A percentile compares a stretch with the other conserved stretches of the same genome.
These are phyloP conservation scores for Fusarium phyllophilum DNA, from an alignment of 2,329 filamentous ascomycete genomes.

Conservation along the genomic window DNA sequence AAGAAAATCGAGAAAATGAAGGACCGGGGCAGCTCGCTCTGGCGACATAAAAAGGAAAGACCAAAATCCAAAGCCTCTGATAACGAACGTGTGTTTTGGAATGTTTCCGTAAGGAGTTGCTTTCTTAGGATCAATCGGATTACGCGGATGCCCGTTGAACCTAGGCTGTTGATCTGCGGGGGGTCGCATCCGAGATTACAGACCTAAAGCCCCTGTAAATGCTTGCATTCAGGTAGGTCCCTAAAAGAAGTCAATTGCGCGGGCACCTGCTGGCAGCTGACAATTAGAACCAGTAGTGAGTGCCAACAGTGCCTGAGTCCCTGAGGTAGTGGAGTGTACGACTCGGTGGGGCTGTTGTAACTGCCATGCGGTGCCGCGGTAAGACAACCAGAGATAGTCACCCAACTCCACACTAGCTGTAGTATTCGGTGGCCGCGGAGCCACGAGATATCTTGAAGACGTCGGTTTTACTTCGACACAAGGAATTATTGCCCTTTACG, in stretches of 20 bases:
- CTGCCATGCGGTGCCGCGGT: constrained; percentile 1
- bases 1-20: constrained; percentile 4
- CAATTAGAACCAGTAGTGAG: neutral
- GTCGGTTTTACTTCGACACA: neutral
- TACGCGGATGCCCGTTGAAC: constrained; percentile 21
- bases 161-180: constrained; percentile 29
- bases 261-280: constrained; percentile 2
- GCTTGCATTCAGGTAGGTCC: neutral
- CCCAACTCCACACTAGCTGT: neutral
- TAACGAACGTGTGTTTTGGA: constrained; percentile 5
- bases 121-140: constrained; percentile 13
- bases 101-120: neutral
- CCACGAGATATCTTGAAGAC: neutral
- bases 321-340: neutral
- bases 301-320: neutral
- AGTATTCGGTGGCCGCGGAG: constrained; percentile 1
- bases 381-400: neutral
- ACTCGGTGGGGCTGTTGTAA: neutral
- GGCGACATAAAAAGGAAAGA: neutral
- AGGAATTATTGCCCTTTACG: neutral
- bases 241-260: neutral
- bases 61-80: neutral
- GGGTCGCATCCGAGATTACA: constrained; percentile 37
- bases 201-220: constrained; percentile 7
- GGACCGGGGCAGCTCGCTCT: neutral